These are phyloP conservation scores for Melaleuca quinquenervia DNA, from an alignment of 345 rosid species.

Conservation along the genomic window DNA sequence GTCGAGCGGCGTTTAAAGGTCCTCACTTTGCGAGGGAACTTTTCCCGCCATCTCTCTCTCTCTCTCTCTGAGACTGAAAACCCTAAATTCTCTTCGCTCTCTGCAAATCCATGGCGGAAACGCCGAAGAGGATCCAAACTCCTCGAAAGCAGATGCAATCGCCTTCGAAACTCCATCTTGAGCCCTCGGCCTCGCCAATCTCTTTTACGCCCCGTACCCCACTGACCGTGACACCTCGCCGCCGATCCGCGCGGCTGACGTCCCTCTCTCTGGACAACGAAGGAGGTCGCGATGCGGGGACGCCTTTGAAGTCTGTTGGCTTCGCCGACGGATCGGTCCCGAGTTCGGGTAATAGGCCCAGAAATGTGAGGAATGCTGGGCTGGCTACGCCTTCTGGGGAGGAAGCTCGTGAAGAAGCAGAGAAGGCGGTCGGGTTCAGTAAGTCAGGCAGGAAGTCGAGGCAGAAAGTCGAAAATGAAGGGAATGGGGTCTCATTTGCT, in stretches of 20 bases:
- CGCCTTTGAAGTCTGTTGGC: background rate
- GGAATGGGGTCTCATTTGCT: constrained; percentile 19
- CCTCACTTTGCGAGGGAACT: constrained; percentile 21
- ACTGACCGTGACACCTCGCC: constrained; percentile 16
- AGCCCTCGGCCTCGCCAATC: constrained; percentile 13
- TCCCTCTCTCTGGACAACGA: constrained; percentile 7
- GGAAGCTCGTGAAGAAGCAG: background rate
- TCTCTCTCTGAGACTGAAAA: background rate
- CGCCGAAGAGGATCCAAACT: constrained; percentile 3
- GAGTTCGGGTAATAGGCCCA: background rate
- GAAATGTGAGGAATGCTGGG: background rate
- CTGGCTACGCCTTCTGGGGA: background rate
- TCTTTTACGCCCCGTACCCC: constrained; percentile 43
- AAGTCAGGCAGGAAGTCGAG: background rate
- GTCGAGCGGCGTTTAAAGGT: background rate
- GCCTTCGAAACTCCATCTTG: constrained; percentile 9
- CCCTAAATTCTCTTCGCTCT: background rate
- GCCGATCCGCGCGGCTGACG: constrained; percentile 38
- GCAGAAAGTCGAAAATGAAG: background rate
- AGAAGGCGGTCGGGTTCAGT: background rate
- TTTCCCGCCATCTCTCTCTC: constrained; percentile 49
- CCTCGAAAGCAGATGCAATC: constrained; percentile 25
- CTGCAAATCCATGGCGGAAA: constrained; percentile 33
- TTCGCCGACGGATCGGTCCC: background rate
- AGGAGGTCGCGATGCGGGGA: background rate